Percentiles rank a stretch among this genome's conserved stretches.
phyloP scores from a whole-genome alignment of 257 asterid genomes.

The Cinchona pubescens region DNA sequence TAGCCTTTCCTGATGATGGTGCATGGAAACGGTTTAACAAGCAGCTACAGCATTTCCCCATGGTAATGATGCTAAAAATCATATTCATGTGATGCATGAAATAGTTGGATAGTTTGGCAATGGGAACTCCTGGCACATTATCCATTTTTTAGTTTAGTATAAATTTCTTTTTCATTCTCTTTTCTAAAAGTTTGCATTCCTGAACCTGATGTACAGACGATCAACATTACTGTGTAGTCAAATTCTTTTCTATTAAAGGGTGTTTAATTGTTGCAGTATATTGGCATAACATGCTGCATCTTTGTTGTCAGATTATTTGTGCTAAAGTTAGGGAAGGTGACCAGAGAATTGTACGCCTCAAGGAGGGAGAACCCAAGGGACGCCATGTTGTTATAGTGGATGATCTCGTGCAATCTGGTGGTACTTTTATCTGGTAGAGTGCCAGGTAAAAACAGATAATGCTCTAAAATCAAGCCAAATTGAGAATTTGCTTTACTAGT shows the following conservation, averaged over 20 bases:
- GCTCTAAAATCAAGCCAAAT: not conserved
- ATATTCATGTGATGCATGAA: slow-evolving; percentile 17
- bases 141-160: not conserved
- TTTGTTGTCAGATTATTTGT: slow-evolving; percentile 67
- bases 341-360: slow-evolving; percentile 74
- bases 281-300: slow-evolving; percentile 19
- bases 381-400: slow-evolving; percentile 97
- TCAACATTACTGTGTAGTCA: not conserved
- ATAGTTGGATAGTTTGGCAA: not conserved
- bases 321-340: slow-evolving; percentile 97
- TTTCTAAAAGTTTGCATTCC: not conserved
- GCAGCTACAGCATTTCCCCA: slow-evolving; percentile 98
- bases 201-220: not conserved
- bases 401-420: slow-evolving; percentile 97
- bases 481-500: not conserved
- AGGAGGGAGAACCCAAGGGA: slow-evolving; percentile 92
- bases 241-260: not conserved
- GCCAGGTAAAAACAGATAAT: slow-evolving; percentile 59
- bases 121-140: not conserved
- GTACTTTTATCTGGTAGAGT: slow-evolving; percentile 80
- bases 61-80: slow-evolving; percentile 45
- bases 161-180: not conserved
- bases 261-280: not conserved
- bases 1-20: slow-evolving; percentile 99
- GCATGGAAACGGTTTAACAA: slow-evolving; percentile 99